These are phyloP conservation scores for Camellia japonica DNA, from an alignment of 148 eudicot species.

Conservation along the genomic window DNA sequence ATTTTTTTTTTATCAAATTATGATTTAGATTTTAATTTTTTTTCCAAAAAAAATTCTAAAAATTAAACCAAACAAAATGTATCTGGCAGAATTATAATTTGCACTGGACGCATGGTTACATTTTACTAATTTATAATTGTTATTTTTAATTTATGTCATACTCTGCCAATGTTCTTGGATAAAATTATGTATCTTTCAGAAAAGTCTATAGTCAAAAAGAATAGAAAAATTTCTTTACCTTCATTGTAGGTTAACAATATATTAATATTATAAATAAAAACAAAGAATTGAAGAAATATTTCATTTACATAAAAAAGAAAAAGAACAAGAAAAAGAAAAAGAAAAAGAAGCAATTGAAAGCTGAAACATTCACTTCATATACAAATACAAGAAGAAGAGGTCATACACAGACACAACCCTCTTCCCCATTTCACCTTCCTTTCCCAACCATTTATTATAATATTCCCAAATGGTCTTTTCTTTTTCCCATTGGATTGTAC, in stretches of 20 bases:
- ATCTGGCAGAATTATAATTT: too few relatives aligned
- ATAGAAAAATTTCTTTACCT: slow-evolving; percentile 9
- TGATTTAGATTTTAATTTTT: not conserved
- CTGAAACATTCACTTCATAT: slow-evolving; percentile 65
- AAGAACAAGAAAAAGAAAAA: not conserved
- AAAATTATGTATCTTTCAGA: not conserved
- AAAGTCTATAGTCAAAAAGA: slow-evolving; percentile 16
- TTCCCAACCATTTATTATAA: slow-evolving; percentile 58
- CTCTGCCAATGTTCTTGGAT: not conserved
- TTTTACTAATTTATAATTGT: too few relatives aligned
- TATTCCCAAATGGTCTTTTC: slow-evolving; percentile 36
- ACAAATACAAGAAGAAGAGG: slow-evolving; percentile 40
- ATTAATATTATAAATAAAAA: not conserved
- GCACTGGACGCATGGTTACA: too few relatives aligned
- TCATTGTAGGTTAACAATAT: not conserved
- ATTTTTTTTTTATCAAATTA: too few relatives aligned
- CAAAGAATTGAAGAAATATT: slow-evolving; percentile 14
- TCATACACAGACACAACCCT: slow-evolving; percentile 42
- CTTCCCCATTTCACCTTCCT: slow-evolving; percentile 65
- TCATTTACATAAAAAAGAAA: slow-evolving; percentile 20
- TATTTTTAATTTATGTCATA: too few relatives aligned
- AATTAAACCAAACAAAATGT: too few relatives aligned
- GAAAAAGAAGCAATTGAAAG: slow-evolving; percentile 33
- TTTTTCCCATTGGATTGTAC: slow-evolving; percentile 33
- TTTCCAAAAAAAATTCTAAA: too few relatives aligned